phyloP scores from a whole-genome alignment of 2,329 filamentous ascomycete species.

The Colletotrichum coccodes region DNA sequence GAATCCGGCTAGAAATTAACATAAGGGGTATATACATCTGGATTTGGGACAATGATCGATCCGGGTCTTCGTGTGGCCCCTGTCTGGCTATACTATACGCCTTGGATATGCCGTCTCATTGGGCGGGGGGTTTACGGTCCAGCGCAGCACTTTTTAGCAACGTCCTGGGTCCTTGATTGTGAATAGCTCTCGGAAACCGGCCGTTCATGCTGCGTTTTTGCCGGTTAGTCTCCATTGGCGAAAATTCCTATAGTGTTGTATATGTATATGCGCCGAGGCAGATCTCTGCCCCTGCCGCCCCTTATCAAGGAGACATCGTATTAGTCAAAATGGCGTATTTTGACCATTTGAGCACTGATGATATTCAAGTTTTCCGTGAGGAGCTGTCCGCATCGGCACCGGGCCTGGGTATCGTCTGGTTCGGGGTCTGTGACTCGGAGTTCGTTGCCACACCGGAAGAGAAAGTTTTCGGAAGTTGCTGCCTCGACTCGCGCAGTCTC shows the following conservation, averaged over 20 bases:
- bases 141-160: neutral
- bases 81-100: too few relatives aligned
- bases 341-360: too few relatives aligned
- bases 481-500: slow-evolving; percentile 6
- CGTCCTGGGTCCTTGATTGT: too few relatives aligned
- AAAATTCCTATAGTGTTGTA: neutral
- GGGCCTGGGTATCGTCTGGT: neutral
- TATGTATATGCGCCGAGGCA: neutral
- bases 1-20: neutral
- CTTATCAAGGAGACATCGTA: neutral
- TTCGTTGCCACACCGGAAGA: neutral
- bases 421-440: neutral
- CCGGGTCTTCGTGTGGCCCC: too few relatives aligned
- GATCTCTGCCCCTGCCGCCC: neutral
- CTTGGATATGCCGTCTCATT: too few relatives aligned
- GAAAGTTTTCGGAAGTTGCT: neutral
- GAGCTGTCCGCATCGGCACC: neutral
- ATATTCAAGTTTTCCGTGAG: neutral
- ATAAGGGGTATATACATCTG: too few relatives aligned
- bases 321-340: too few relatives aligned
- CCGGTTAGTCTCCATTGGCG: neutral
- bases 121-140: too few relatives aligned
- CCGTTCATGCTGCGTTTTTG: neutral
- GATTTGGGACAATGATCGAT: too few relatives aligned
- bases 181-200: neutral